A percentile compares a stretch with the other conserved stretches of the same genome.
Conservation (phyloP, 2,329 filamentous ascomycete genomes). For the Colletotrichum sp. region DNA sequence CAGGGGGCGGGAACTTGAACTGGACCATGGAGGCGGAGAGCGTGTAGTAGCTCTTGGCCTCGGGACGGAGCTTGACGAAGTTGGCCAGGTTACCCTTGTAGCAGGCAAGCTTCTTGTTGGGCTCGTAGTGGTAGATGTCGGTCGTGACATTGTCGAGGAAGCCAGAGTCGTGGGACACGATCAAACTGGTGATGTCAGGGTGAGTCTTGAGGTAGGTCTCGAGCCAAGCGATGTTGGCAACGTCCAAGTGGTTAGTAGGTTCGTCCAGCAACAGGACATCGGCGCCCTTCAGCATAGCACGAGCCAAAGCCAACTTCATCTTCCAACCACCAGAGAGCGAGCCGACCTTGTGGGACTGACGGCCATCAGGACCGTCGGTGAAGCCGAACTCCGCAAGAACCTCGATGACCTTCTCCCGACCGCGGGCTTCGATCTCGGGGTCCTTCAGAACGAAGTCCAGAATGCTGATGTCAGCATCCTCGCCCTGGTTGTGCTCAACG, state of each 20-base stretch:
- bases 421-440: conserved; percentile 80
- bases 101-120: conserved; percentile 87
- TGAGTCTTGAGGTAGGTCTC: conserved; percentile 96
- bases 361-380: conserved; percentile 84
- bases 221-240: conserved; percentile 94
- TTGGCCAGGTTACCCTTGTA: conserved; percentile 82
- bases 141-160: conserved; percentile 98
- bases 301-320: conserved; percentile 97
- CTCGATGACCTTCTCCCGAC: conserved; percentile 77
- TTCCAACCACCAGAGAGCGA: conserved; percentile 98
- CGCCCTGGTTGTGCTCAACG: conserved; percentile 98
- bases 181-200: conserved; percentile 94
- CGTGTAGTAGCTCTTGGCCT: conserved; percentile 98
- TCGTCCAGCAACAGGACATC: conserved; percentile 97
- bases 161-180: conserved; percentile 97
- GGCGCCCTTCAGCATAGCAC: conserved; percentile 96
- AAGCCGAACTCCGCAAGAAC: conserved; percentile 95
- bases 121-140: conserved; percentile 98
- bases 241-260: conserved; percentile 98
- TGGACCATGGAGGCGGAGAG: conserved; percentile 85
- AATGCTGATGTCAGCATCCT: conserved; percentile 96
- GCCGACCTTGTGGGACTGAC: conserved; percentile 88
- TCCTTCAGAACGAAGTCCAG: conserved; percentile 92
- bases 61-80: conserved; percentile 89
- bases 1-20: conserved; percentile 98